Base-by-base conservation (phyloP, 2,329 filamentous ascomycete genomes). In the Acrocalymma vagum region DNA sequence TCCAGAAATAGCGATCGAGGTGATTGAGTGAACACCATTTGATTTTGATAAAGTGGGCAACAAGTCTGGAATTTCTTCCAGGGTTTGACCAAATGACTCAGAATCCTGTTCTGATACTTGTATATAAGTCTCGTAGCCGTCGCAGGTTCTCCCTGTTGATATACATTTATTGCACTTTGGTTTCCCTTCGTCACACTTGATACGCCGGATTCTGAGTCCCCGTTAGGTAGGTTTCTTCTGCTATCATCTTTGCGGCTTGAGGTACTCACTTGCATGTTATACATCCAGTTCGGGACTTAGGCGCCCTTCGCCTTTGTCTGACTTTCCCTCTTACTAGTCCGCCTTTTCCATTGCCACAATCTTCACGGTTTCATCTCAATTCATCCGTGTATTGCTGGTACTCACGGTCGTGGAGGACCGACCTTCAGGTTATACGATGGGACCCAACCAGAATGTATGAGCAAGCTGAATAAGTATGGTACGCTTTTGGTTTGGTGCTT, bases 101-200 rank as follows among this genome's bases (percentile, higher is more conserved):
- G 11, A 5, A 13, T 6, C 7, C 28, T 26, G 11, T 14, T 14
- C 10, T 9, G 13, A 9, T 18, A 11, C 7, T 31, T 8, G 11
- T 15, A 18, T 17, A 32, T 39, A 39, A 18, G n/a, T n/a, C n/a
- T n/a, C n/a, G 38, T 84, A 83, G 42, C 81, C 81, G 55, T 83
- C 80, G 54, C 80, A 83, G 50, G 72, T 76, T 36, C 80, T 73
- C 9, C 80, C 79, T 3, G 80, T 82, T 40, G 75, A 78, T 22
- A 72, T 73, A 53, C 80, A 83, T 41, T 78, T 75, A 23, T 73
- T 62, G 50, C 81, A 84, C 25, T 62, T 67, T 1, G 80, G 80
- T 40, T 78, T 80, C 13, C 62, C 66, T 62, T 83, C 80, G 48
- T 81, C 79, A 58, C 80, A 83, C 58, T 82, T 82, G 37, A 82